Conservation (phyloP, 305 asterid species). For the Petunia hybrid region DNA sequence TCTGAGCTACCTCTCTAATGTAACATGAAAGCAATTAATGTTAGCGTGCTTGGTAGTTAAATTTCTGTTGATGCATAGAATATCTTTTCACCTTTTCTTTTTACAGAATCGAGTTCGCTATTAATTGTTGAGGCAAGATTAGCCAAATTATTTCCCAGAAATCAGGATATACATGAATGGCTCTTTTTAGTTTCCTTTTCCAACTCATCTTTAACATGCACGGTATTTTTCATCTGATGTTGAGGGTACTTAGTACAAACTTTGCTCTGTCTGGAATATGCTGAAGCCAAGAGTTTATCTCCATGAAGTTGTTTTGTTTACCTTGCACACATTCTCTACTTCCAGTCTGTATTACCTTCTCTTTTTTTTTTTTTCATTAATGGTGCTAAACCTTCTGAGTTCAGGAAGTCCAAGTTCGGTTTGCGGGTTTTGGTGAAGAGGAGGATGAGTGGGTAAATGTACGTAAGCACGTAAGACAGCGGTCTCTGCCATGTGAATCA, state of each 20-base stretch:
- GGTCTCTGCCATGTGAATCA: conserved; percentile 95
- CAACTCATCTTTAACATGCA: neutral
- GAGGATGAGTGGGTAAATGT: conserved; percentile 98
- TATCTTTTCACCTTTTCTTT: conserved; percentile 8
- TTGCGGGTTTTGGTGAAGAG: conserved; percentile 92
- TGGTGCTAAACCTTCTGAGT: conserved; percentile 35
- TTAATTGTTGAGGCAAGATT: conserved; percentile 2
- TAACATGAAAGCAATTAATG: conserved; percentile 33
- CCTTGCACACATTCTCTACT: conserved; percentile 1
- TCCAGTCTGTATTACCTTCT: neutral
- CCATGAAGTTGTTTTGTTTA: conserved; percentile 16
- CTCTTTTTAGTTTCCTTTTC: conserved; percentile 16
- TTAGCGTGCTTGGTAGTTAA: conserved; percentile 19
- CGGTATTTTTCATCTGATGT: neutral
- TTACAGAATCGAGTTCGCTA: neutral
- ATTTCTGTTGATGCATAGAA: neutral
- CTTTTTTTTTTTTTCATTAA: neutral
- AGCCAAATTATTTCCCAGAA: neutral
- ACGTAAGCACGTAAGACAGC: conserved; percentile 77
- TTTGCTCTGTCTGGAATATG: conserved; percentile 12
- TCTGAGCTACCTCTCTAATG: conserved; percentile 38
- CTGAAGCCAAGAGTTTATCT: neutral
- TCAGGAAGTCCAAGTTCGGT: conserved; percentile 95
- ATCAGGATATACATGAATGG: neutral
- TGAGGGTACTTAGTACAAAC: conserved; percentile 7